A percentile compares a stretch with the other conserved stretches of the same genome.
Conservation (phyloP, 345 rosid species). For the Aegle marmelos region DNA sequence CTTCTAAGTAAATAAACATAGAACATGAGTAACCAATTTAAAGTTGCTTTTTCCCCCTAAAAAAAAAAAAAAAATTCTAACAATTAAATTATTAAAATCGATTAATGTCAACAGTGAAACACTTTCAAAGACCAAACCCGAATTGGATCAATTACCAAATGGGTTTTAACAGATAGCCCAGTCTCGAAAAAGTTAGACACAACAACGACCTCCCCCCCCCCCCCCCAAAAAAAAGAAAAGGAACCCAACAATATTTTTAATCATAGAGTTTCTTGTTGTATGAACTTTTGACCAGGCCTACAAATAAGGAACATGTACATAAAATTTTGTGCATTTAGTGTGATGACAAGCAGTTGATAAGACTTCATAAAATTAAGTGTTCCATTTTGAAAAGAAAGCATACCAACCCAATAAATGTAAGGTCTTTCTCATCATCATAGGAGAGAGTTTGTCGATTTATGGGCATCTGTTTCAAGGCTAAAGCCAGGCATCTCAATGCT, state of each 20-base stretch:
- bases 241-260: background rate
- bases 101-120: background rate
- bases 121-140: background rate
- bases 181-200: background rate
- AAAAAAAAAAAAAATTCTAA: too few species aligned
- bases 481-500: slow-evolving; percentile 86
- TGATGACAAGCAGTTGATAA: slow-evolving; percentile 1
- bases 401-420: slow-evolving; percentile 99
- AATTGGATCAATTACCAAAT: too few species aligned
- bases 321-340: background rate
- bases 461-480: slow-evolving; percentile 86
- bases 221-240: too few species aligned
- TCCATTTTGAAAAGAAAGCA: slow-evolving; percentile 49
- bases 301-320: background rate
- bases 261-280: background rate
- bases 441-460: slow-evolving; percentile 66
- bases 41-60: too few species aligned
- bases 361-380: background rate
- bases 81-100: background rate
- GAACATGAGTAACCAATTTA: background rate
- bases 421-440: slow-evolving; percentile 82
- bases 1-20: background rate
- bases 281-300: background rate
- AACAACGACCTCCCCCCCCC: background rate
- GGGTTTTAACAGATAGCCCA: background rate